Percentiles rank a stretch among this genome's conserved stretches.
These are phyloP conservation scores for Suillus clintonianus DNA, from an alignment of 768 basidiomycete genomes.

Conservation along the genomic window DNA sequence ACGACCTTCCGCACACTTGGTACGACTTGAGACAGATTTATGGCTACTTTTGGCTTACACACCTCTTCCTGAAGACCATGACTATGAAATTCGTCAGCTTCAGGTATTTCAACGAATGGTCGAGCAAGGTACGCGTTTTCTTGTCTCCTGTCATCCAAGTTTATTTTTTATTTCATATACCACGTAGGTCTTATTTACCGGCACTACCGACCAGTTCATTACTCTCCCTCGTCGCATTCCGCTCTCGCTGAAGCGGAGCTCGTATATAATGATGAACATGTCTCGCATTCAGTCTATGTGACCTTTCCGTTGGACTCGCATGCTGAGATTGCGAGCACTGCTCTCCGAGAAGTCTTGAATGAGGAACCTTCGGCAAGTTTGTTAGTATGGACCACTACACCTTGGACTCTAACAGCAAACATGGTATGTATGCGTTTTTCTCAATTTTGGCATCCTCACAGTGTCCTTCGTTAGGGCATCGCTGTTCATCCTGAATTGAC, in stretches of 20 bases:
- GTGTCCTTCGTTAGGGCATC: conserved; percentile 64
- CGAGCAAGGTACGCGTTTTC: conserved; percentile 55
- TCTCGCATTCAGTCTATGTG: conserved; percentile 87
- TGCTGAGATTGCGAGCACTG: conserved; percentile 15
- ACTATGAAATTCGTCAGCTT: conserved; percentile 88
- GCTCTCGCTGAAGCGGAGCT: conserved; percentile 96
- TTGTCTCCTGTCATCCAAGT: background rate
- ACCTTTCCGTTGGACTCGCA: conserved; percentile 61
- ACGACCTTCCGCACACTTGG: conserved; percentile 88
- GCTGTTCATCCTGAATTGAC: conserved; percentile 75
- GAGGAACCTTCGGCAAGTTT: conserved; percentile 45
- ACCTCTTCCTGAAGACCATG: conserved; percentile 56
- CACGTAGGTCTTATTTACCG: conserved; percentile 77
- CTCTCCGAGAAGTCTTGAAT: conserved; percentile 35
- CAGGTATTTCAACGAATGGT: conserved; percentile 88
- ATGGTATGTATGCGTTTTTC: conserved; percentile 58
- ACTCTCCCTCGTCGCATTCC: conserved; percentile 92
- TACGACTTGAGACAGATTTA: conserved; percentile 28
- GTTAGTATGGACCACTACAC: conserved; percentile 96
- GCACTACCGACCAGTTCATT: conserved; percentile 88
- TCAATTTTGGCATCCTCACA: background rate
- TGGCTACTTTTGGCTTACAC: conserved; percentile 1
- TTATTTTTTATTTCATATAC: background rate
- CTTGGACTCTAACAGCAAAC: conserved; percentile 96
- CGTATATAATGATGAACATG: conserved; percentile 84